Percentiles rank a stretch among this genome's conserved stretches.
Evolutionary conservation across 768 basidiomycete species (phyloP).

Genomic region (Tremella fuciformis): DNA sequence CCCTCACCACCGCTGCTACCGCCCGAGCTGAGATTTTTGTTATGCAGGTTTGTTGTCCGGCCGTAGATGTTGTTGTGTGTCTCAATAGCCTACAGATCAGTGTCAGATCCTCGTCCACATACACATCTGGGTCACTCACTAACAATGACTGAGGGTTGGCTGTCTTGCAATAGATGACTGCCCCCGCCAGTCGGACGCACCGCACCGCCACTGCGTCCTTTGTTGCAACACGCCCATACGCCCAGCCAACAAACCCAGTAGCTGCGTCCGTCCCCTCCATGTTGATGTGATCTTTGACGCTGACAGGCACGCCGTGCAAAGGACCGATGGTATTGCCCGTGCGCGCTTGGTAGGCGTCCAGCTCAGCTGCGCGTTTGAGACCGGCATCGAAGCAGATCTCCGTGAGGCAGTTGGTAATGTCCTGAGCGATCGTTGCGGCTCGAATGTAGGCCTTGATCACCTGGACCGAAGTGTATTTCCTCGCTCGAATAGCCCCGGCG

Average conservation of each 20-base stretch:
- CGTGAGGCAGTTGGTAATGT: constrained; percentile 42
- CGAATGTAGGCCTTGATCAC: constrained; percentile 31
- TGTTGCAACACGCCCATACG: constrained; percentile 60
- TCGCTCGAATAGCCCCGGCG: constrained; percentile 6
- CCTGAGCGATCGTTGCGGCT: constrained; percentile 34
- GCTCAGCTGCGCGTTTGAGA: constrained; percentile 11
- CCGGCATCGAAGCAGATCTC: constrained; percentile 22
- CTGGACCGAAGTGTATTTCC: constrained; percentile 22
- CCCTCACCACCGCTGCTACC: constrained; percentile 30
- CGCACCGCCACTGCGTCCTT: constrained; percentile 64
- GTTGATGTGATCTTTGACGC: constrained; percentile 50
- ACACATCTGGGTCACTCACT: constrained; percentile 19
- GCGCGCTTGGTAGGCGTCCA: constrained; percentile 13
- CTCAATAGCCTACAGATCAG: constrained; percentile 7
- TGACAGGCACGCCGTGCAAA: constrained; percentile 26
- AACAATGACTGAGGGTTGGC: constrained; percentile 65
- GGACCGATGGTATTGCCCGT: constrained; percentile 18
- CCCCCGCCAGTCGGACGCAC: constrained; percentile 64
- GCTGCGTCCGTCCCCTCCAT: constrained; percentile 67
- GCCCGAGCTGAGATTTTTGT: constrained; percentile 19
- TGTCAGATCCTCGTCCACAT: neutral
- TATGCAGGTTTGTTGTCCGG: constrained; percentile 28
- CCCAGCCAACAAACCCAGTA: constrained; percentile 63
- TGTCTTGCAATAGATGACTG: constrained; percentile 65
- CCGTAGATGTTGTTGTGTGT: constrained; percentile 36